Evolutionary conservation across 495 filamentous ascomycete species (phyloP), one percentile per base, ranked within the genome.

Genomic region (Penicillium atrosanguineum): DNA sequence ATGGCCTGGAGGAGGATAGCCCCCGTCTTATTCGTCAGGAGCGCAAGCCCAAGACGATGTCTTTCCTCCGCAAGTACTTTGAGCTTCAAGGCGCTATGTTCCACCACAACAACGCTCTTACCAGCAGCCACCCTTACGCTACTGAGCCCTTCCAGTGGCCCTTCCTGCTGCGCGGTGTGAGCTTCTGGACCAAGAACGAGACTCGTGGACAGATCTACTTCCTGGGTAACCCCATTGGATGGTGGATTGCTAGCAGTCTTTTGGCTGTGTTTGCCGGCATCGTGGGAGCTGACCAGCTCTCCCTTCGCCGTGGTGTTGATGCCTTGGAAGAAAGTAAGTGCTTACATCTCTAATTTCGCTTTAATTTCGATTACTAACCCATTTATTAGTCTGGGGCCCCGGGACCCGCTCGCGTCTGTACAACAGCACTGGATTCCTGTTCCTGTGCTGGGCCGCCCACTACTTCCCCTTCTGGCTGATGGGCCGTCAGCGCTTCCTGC

Each of bases 11-110:
- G 3, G 74, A 72, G 18, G 86, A 90, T 61, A 80, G 78, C 55
- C 78, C 79, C 4, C 90, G 94, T 46, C 79, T 88, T 52, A 65
- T 77, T 36, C 91, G 84, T 70, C 80, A 87, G 59, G 81, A 86
- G 60, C 83, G 80, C 56, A 82, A 95, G 69, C 78, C 90, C 64
- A 96, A 95, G 74, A 77, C 79, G 14, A 62, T 97, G 50, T 82
- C 93, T 31, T 98, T 98, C 83, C 71, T 95, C 51, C 87, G 80
- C 65, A 98, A 98, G 73, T 98, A 94, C 78, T 81, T 97, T 53
- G 95, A 98, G 76, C 81, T 98, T 50, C 94, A 98, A 68, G 85
- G 94, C 37, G 91, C 94, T 46, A 98, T 98, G 89, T 98, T 98
- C 83, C 92, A 83, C 82, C 94, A 98, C 77, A 98, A 98, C 79